Evolutionary conservation across 2,329 filamentous ascomycete species (phyloP), one percentile per base, ranked within the genome.

Genomic region (Aspergillus viridinutans): DNA sequence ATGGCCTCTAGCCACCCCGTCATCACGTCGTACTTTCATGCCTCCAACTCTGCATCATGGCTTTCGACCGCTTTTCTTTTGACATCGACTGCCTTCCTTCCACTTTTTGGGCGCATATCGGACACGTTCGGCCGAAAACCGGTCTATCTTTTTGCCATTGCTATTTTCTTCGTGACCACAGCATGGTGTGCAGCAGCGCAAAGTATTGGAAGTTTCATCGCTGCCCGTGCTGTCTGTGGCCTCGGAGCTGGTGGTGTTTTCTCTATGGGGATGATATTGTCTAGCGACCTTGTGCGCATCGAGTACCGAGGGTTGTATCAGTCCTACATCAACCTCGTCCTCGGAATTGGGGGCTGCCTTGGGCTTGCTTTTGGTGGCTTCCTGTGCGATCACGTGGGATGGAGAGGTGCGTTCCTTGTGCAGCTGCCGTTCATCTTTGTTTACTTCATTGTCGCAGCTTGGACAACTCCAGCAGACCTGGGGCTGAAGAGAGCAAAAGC

Each of bases 1-100:
- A 92, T 93, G 89, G 89, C 89, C 4, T 90, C 88, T 2, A 87
- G 83, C 45, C 90, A 94, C 71, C 89, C 90, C 0, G 88, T 90
- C 56, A 91, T 93, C 59, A 92, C 89, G 0, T 91, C 88, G 0
- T 85, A 92, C 71, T 93, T 93, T 72, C 78, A 86, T 59, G 83
- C 88, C 50, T 89, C 89, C 32, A 91, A 93, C 71, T 85, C 85
- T 49, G 90, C 90, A 3, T 91, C 89, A 1, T 94, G 90, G 90
- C 79, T 93, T 4, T 91, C 89, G 1, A 93, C 90, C 0, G 85
- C 88, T 0, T 93, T 92, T 62, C 74, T 93, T 38, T 79, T 94
- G 40, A 91, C 90, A 0, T 89, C 85, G 3, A 92, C 89, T 1
- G 85, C 87, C 25, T 87, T 90, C 56, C 87, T 92, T 72, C 89